phyloP scores from a whole-genome alignment of 192 early-diverging fungal genomes.

The Mortierella claussenii region DNA sequence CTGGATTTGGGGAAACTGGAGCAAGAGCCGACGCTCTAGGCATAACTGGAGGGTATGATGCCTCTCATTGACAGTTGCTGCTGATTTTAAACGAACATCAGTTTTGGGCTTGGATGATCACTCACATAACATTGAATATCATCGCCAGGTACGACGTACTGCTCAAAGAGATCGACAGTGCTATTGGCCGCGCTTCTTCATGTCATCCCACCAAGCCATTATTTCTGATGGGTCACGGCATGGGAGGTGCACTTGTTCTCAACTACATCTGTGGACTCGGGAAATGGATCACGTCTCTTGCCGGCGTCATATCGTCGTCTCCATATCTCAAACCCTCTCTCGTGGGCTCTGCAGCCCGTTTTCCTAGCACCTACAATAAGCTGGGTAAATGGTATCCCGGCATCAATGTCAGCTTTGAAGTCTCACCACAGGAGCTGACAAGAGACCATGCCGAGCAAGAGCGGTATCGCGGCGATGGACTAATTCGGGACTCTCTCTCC shows the following conservation, averaged over 20 bases:
- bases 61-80: no score
- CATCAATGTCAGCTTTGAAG: conserved; percentile 8
- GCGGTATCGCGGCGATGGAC: conserved; percentile 21
- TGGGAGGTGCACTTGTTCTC: conserved; percentile 38
- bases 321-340: conserved; percentile 38
- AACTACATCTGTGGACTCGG: conserved; percentile 49
- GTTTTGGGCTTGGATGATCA: no score
- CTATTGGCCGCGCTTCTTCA: conserved; percentile 21
- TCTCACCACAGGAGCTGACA: conserved; percentile 28
- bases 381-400: conserved; percentile 46
- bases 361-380: conserved; percentile 35
- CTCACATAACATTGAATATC: no score
- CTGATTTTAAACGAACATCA: no score
- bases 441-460: conserved; percentile 21
- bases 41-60: conserved; percentile 37
- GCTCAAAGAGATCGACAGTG: conserved; percentile 40
- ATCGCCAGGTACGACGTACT: conserved; percentile 35
- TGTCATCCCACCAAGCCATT: conserved; percentile 17
- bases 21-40: conserved; percentile 18
- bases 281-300: conserved; percentile 19
- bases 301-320: conserved; percentile 29
- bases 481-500: conserved; percentile 23
- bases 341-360: conserved; percentile 12
- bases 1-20: conserved; percentile 46
- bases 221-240: conserved; percentile 44